Base-by-base conservation (phyloP, 768 basidiomycete genomes). In the Lactarius indigo region DNA sequence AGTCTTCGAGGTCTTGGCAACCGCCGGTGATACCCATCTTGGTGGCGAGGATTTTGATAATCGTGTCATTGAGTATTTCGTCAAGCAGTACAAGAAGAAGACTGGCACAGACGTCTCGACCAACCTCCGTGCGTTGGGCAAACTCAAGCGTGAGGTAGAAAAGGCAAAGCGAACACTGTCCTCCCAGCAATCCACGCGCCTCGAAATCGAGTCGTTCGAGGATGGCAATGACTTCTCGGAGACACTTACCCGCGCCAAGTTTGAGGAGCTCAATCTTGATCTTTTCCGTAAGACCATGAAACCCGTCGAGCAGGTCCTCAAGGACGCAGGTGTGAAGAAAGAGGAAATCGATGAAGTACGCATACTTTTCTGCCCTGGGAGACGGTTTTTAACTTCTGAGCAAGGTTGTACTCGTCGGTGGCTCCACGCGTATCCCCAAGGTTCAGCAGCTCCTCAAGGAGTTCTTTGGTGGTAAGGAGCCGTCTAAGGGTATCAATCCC, bases 281-380 rank as follows among this genome's bases (percentile, higher is more conserved):
- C 87, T 98, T 61, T 99, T 99, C 91, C 86, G 96, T 75, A 96
- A 96, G 87, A 99, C 96, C 39, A 94, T 98, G 93, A 96, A 96
- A 83, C 96, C 96, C 69, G 96, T 98, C 68, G 96, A 98, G 79
- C 96, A 98, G 79, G 96, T 98, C 26, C 83, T 98, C 73, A 97
- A 97, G 88, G 96, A 98, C 74, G 91, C 96, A 70, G 90, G 90
- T 72, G 90, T 98, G 76, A 96, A 96, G 88, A 99, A 98, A 86
- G 96, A 98, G 73, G 91, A 94, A 70, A 80, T 99, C 61, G 87
- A 96, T 70, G 96, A 98, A 81, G 91, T 90, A 55, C 47, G 81
- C 76, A 30, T 44, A 1, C 15, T 35, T 52, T 18, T 42, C 37
- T 6, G 3, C 44, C 2, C 15, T 4, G 3, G 2, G 15, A 18